Evolutionary conservation across 2,329 filamentous ascomycete genomes (phyloP).

Genomic region (Chaetomiaceae sp.): DNA sequence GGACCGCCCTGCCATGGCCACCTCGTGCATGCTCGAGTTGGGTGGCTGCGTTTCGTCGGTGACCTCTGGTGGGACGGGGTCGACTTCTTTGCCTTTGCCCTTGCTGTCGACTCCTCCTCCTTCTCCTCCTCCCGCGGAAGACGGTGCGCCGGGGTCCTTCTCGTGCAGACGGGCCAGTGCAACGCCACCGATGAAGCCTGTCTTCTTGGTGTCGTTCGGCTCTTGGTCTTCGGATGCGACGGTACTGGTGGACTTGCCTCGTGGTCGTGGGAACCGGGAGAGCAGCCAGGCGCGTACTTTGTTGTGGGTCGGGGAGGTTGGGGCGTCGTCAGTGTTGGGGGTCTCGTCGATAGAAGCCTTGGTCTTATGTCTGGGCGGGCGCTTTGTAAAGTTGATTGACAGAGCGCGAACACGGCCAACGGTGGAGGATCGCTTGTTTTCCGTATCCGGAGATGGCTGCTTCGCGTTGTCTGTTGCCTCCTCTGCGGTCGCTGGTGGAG

Average conservation of each 20-base stretch:
- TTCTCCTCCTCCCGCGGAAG: neutral
- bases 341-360: constrained; percentile 13
- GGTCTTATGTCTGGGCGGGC: constrained; percentile 17
- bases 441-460: neutral
- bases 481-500: neutral
- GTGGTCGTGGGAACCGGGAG: constrained; percentile 35
- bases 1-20: constrained; percentile 29
- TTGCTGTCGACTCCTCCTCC: neutral
- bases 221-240: neutral
- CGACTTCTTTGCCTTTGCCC: constrained; percentile 21
- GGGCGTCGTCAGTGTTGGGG: constrained; percentile 15
- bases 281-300: constrained; percentile 42
- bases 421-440: constrained; percentile 2
- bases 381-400: constrained; percentile 21
- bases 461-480: neutral
- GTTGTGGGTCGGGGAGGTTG: constrained; percentile 27
- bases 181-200: constrained; percentile 40
- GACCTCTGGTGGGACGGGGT: neutral
- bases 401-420: constrained; percentile 13
- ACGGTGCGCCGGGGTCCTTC: constrained; percentile 9
- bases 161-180: constrained; percentile 28
- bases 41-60: neutral
- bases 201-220: neutral
- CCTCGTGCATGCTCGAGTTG: constrained; percentile 30
- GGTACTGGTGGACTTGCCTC: constrained; percentile 27